Percentiles rank a stretch among this genome's conserved stretches.
These are phyloP conservation scores for Xylaria grammica DNA, from an alignment of 495 filamentous ascomycete genomes.

Conservation along the genomic window DNA sequence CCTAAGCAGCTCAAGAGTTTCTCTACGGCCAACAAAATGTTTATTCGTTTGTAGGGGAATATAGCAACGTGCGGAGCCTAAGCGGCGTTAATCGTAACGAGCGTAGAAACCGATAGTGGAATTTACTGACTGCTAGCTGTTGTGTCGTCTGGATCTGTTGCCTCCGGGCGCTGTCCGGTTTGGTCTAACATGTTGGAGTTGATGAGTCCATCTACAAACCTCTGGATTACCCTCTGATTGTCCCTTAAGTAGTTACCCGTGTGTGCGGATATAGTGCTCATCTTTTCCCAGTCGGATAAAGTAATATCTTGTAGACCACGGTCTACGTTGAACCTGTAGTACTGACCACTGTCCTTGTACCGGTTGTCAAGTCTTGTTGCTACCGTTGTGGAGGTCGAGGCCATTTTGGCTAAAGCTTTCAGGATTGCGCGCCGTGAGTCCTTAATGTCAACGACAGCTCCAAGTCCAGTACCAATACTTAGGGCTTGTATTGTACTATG, in stretches of 20 bases:
- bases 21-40: slow-evolving; percentile 7
- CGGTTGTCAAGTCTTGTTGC: slow-evolving; percentile 16
- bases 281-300: slow-evolving; percentile 45
- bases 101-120: neutral
- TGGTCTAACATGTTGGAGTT: neutral
- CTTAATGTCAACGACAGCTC: slow-evolving; percentile 19
- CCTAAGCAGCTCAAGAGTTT: neutral
- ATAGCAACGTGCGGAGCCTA: neutral
- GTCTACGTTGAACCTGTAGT: slow-evolving; percentile 53
- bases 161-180: neutral
- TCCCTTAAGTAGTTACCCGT: slow-evolving; percentile 43
- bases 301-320: slow-evolving; percentile 48
- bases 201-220: slow-evolving; percentile 17
- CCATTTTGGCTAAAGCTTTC: slow-evolving; percentile 28
- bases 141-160: neutral
- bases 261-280: slow-evolving; percentile 39
- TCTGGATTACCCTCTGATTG: slow-evolving; percentile 4
- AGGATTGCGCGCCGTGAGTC: slow-evolving; percentile 24
- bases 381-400: slow-evolving; percentile 27
- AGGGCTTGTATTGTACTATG: slow-evolving; percentile 27
- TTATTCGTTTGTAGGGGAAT: neutral
- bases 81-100: slow-evolving; percentile 18
- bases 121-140: slow-evolving; percentile 18
- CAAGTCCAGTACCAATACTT: slow-evolving; percentile 38
- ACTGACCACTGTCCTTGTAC: slow-evolving; percentile 35